A percentile compares a stretch with the other conserved stretches of the same genome.
phyloP scores from a whole-genome alignment of 345 rosid species.

The Ailanthus altissimus region DNA sequence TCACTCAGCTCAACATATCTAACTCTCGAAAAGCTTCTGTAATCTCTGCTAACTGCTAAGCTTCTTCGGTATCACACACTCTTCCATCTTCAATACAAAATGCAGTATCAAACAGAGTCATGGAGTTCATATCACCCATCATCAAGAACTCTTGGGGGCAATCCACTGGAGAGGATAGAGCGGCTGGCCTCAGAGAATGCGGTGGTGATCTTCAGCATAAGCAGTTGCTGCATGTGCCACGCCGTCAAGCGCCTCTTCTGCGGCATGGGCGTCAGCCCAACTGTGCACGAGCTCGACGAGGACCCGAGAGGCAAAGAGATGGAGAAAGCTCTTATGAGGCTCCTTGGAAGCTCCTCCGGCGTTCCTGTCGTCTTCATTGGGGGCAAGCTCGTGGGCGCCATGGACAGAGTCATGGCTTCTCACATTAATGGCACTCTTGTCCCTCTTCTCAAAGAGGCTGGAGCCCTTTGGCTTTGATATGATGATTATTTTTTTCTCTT shows the following conservation, averaged over 20 bases:
- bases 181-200: constrained; percentile 78
- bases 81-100: constrained; percentile 18
- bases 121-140: constrained; percentile 59
- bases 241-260: constrained; percentile 79
- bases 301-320: constrained; percentile 74
- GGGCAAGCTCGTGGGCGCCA: constrained; percentile 84
- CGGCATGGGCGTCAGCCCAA: constrained; percentile 93
- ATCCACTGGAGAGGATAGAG: constrained; percentile 56
- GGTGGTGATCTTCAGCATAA: constrained; percentile 86
- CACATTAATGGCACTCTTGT: constrained; percentile 93
- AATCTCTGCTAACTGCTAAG: no score
- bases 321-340: constrained; percentile 62
- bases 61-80: neutral
- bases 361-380: constrained; percentile 94
- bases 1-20: constrained; percentile 14
- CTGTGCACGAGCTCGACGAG: constrained; percentile 83
- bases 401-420: constrained; percentile 93
- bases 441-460: constrained; percentile 86
- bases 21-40: neutral
- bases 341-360: constrained; percentile 61
- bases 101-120: constrained; percentile 58
- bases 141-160: constrained; percentile 26
- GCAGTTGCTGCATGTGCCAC: constrained; percentile 98
- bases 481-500: constrained; percentile 57
- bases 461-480: no score